Evolutionary conservation across 352 stramenopile genomes (phyloP), one percentile per base, ranked within the genome.

Genomic region (Globisporangium abappressorium): DNA sequence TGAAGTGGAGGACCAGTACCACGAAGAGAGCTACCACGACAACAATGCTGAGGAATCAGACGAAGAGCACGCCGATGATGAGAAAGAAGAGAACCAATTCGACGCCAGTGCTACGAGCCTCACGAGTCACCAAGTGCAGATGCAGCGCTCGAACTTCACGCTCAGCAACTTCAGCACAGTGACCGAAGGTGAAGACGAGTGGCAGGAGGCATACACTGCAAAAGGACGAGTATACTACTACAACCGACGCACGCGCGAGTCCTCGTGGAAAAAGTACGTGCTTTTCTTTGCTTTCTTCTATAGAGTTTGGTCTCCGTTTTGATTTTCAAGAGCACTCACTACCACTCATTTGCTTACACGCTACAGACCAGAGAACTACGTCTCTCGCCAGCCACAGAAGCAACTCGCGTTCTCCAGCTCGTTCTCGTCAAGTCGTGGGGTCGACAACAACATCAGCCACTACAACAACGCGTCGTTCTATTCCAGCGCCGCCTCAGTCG

Each of bases 211-310:
- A 6, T 95, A 87, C 65, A 95, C 88, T 1, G 88, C 83, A 1
- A 92, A 94, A 71, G 88, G 88, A 1, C 80, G 85, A n/a, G 87
- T 93, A 0, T 95, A 95, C 70, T 95, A 94, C 77, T 95, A 95
- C 80, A 95, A 95, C 53, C 83, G 86, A 24, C 81, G 84, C 47
- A 94, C 88, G 2, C 81, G 88, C 54, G 88, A 95, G 70, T 94
- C 88, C 9, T 93, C 86, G 9, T 95, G 88, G 88, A 93, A 81
- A 53, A 92, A 79, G 87, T 95, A 65, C 53, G 70, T 51, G 11
- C 3, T 5, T 33, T 3, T n/a, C 69, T 53, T 47, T 49, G 6
- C 33, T 51, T 60, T n/a, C 15, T 49, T 49, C 18, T 20, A 49
- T 49, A n/a, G 41, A 33, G 20, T 15, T 56, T 53, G 18, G 3